phyloP scores from a whole-genome alignment of 2,329 filamentous ascomycete species.

The Shiraia sp. region DNA sequence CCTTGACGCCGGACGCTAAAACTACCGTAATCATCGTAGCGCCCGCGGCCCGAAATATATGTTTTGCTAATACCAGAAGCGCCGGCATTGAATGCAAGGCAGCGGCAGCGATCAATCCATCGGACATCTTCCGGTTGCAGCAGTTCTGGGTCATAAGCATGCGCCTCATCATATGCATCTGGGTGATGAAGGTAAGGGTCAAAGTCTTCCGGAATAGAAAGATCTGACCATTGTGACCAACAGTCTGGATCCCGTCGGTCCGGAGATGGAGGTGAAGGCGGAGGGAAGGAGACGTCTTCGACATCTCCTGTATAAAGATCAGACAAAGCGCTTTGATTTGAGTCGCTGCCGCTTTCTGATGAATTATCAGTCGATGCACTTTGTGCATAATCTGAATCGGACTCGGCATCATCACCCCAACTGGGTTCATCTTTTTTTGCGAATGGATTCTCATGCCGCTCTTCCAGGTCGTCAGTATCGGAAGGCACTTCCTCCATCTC shows the following conservation, averaged over 20 bases:
- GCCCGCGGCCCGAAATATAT: conserved; percentile 18
- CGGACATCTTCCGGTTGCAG: conserved; percentile 8
- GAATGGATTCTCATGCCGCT: not conserved
- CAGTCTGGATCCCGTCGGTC: too few species aligned
- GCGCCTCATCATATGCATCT: conserved; percentile 9
- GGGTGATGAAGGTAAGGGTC: not conserved
- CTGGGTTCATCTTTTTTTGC: not conserved
- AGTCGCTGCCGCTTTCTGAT: not conserved
- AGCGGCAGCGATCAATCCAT: conserved; percentile 16
- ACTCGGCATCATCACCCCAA: not conserved
- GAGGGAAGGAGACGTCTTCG: conserved; percentile 4
- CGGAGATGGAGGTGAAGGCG: not conserved
- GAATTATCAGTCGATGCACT: not conserved
- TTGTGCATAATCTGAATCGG: not conserved
- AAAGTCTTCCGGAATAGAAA: not conserved
- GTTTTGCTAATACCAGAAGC: conserved; percentile 8
- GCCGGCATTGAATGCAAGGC: conserved; percentile 17
- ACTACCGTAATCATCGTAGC: conserved; percentile 12
- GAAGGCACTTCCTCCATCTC: conserved; percentile 1
- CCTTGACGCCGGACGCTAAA: conserved; percentile 4
- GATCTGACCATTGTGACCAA: conserved; percentile 8
- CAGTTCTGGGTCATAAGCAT: conserved; percentile 17
- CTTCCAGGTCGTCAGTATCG: not conserved
- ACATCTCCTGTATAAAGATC: conserved; percentile 2
- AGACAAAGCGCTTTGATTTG: not conserved